A percentile compares a stretch with the other conserved stretches of the same genome.
Conservation (phyloP, 192 early-diverging fungal species). For the Backusella morwellensis region DNA sequence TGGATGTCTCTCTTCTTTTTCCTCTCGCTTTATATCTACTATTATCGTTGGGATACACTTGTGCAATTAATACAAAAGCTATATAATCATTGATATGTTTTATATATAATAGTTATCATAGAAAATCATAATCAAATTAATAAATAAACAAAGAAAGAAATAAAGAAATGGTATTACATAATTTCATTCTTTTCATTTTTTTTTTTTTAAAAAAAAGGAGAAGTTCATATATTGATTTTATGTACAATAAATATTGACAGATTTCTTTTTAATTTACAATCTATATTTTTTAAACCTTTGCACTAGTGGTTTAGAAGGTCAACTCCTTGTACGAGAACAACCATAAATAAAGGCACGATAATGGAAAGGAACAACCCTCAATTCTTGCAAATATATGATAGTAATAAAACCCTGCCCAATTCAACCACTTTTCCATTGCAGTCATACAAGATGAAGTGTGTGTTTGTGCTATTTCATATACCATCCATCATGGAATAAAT, state of each 20-base stretch:
- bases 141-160: neutral
- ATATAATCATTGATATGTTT: too few relatives aligned
- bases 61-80: neutral
- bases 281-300: neutral
- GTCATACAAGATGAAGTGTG: slow-evolving; percentile 70
- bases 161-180: neutral
- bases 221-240: neutral
- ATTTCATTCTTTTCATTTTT: neutral
- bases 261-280: neutral
- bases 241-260: neutral
- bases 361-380: neutral
- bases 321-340: slow-evolving; percentile 49
- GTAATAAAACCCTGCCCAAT: slow-evolving; percentile 58
- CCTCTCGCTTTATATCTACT: neutral
- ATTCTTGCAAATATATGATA: slow-evolving; percentile 12
- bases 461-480: slow-evolving; percentile 71
- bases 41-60: neutral
- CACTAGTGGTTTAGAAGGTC: slow-evolving; percentile 54
- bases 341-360: slow-evolving; percentile 26
- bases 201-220: neutral
- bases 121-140: neutral
- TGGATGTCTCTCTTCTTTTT: neutral
- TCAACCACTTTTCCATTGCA: slow-evolving; percentile 65
- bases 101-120: too few relatives aligned
- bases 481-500: slow-evolving; percentile 77